Evolutionary conservation across 2,329 filamentous ascomycete species (phyloP).

Genomic region (Paracamarosporium sp.): DNA sequence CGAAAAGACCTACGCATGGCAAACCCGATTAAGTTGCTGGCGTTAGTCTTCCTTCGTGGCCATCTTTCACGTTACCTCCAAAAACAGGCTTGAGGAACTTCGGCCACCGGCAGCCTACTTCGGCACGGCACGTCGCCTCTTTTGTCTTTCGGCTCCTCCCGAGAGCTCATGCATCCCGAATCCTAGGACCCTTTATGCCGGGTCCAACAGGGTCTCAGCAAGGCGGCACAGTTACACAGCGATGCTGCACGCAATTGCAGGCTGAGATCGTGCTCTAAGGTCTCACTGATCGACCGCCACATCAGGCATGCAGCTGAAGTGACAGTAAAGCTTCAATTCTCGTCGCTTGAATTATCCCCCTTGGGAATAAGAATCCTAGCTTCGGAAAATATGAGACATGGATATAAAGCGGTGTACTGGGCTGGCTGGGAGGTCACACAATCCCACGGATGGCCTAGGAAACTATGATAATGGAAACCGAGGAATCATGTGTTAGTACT

Average conservation of each 20-base stretch:
- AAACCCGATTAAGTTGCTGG: too few species aligned
- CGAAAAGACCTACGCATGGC: too few species aligned
- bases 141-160: not conserved
- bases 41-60: too few species aligned
- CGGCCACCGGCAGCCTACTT: not conserved
- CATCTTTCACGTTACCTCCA: too few species aligned
- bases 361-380: not conserved
- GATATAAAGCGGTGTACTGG: not conserved
- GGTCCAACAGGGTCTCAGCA: not conserved
- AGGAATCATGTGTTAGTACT: not conserved
- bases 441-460: not conserved
- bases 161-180: not conserved
- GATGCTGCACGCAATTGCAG: not conserved
- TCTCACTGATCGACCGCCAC: constrained; percentile 7
- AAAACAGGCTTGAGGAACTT: too few species aligned
- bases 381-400: not conserved
- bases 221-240: not conserved
- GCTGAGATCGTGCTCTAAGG: not conserved
- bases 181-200: not conserved
- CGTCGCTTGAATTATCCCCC: not conserved
- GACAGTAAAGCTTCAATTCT: not conserved
- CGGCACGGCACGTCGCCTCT: not conserved
- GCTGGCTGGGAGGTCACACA: not conserved
- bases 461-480: not conserved
- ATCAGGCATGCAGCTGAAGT: not conserved